These are phyloP conservation scores for Tulasnella sp. DNA, from an alignment of 768 basidiomycete genomes.

Conservation along the genomic window DNA sequence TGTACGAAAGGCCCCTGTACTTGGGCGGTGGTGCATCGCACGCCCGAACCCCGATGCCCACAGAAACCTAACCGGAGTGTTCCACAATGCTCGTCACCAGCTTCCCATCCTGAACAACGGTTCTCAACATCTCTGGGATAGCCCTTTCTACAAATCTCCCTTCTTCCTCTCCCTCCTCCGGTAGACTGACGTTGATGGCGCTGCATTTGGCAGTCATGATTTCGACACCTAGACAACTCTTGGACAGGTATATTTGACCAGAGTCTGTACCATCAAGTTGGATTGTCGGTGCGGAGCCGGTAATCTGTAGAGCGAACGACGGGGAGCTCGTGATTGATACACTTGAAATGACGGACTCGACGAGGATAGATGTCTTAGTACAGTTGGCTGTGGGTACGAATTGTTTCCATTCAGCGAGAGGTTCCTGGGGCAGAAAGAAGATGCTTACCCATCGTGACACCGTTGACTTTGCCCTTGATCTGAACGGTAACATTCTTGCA, in stretches of 20 bases:
- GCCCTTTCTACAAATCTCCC: slow-evolving; percentile 84
- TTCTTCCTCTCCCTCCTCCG: slow-evolving; percentile 79
- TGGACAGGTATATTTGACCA: slow-evolving; percentile 88
- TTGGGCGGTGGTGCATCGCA: too few relatives aligned
- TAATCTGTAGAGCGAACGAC: slow-evolving; percentile 87
- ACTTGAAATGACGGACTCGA: slow-evolving; percentile 88
- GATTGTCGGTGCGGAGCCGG: slow-evolving; percentile 81
- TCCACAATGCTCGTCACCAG: slow-evolving; percentile 84
- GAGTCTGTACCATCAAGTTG: slow-evolving; percentile 92
- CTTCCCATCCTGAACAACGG: slow-evolving; percentile 68
- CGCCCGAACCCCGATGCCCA: too few relatives aligned
- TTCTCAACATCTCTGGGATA: slow-evolving; percentile 93
- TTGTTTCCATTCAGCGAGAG: background rate
- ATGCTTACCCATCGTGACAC: slow-evolving; percentile 70
- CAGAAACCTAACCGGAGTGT: slow-evolving; percentile 37
- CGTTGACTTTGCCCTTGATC: slow-evolving; percentile 91
- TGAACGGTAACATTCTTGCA: slow-evolving; percentile 79
- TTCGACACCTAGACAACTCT: slow-evolving; percentile 65
- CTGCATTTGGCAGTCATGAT: slow-evolving; percentile 93
- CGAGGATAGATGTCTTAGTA: slow-evolving; percentile 72
- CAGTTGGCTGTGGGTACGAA: slow-evolving; percentile 56
- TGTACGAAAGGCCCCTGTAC: too few relatives aligned
- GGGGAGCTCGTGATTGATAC: slow-evolving; percentile 84
- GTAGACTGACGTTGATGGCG: slow-evolving; percentile 81
- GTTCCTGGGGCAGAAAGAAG: background rate